These are phyloP conservation scores for Melaleuca quinquenervia DNA, from an alignment of 345 rosid species.

Conservation along the genomic window DNA sequence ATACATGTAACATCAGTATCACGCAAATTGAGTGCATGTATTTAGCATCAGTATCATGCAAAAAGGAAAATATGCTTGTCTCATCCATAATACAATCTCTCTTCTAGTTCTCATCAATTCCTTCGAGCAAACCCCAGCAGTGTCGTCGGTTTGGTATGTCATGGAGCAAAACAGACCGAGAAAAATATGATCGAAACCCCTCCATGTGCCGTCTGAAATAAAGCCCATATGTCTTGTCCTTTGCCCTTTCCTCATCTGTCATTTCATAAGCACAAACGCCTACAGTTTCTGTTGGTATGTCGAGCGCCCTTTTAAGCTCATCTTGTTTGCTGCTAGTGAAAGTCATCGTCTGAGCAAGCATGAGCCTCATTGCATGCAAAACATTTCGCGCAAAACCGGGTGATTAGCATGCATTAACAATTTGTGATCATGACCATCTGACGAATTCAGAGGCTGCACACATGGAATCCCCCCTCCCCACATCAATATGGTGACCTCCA, in stretches of 20 bases:
- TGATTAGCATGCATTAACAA: background rate
- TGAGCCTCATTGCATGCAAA: background rate
- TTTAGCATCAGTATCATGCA: background rate
- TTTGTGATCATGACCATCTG: background rate
- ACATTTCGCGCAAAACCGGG: background rate
- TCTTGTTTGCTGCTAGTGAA: background rate
- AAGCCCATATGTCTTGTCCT: background rate
- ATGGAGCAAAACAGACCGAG: background rate
- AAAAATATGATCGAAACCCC: background rate
- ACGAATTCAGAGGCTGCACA: background rate
- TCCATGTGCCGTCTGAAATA: background rate
- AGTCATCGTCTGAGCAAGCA: background rate
- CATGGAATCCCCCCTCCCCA: background rate
- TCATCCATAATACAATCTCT: background rate
- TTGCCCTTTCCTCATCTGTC: background rate
- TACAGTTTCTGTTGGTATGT: background rate
- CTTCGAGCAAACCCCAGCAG: background rate
- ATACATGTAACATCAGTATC: conserved; percentile 14
- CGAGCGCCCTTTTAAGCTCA: background rate
- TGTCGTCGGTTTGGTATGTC: background rate
- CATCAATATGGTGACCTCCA: background rate
- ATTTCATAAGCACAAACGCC: background rate
- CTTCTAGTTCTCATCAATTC: background rate
- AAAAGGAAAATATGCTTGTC: background rate
- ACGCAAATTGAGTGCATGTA: background rate